Percentiles rank a stretch among this genome's conserved stretches.
These are phyloP conservation scores for Chionographis japonica DNA, from an alignment of 106 monocot genomes.

Conservation along the genomic window DNA sequence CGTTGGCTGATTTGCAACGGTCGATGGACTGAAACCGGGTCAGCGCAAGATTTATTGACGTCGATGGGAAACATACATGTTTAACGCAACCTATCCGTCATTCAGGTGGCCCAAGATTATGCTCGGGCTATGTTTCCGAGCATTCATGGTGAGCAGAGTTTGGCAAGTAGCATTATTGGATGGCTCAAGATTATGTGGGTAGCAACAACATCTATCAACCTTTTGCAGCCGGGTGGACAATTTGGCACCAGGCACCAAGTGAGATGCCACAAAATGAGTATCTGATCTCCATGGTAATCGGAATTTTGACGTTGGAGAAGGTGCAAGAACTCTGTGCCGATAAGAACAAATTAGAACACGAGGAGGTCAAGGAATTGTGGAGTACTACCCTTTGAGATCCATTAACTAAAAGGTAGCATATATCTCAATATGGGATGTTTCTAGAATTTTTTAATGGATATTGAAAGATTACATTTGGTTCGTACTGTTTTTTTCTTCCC, in stretches of 20 bases:
- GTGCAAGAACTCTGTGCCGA: slow-evolving; percentile 57
- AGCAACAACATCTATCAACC: slow-evolving; percentile 92
- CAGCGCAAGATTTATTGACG: slow-evolving; percentile 78
- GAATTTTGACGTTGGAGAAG: slow-evolving; percentile 71
- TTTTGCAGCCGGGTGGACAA: slow-evolving; percentile 77
- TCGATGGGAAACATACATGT: background rate
- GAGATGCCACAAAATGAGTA: slow-evolving; percentile 45
- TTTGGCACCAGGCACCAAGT: slow-evolving; percentile 90
- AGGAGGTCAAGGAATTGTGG: too few species aligned
- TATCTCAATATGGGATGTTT: too few species aligned
- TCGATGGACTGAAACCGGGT: slow-evolving; percentile 93
- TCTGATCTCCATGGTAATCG: slow-evolving; percentile 73
- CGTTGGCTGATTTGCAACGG: slow-evolving; percentile 82
- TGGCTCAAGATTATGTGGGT: too few species aligned
- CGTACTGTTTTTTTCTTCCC: too few species aligned
- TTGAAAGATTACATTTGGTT: too few species aligned
- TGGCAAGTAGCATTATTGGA: slow-evolving; percentile 74
- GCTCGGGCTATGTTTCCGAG: slow-evolving; percentile 92
- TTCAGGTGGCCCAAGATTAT: slow-evolving; percentile 64
- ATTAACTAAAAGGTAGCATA: too few species aligned
- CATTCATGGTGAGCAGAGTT: slow-evolving; percentile 94
- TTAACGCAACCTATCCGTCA: background rate
- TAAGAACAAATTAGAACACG: slow-evolving; percentile 35
- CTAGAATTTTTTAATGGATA: too few species aligned
- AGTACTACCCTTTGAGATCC: slow-evolving; percentile 1